phyloP scores from a whole-genome alignment of 1,139 yeast species.

The Arxiozyma telluris region DNA sequence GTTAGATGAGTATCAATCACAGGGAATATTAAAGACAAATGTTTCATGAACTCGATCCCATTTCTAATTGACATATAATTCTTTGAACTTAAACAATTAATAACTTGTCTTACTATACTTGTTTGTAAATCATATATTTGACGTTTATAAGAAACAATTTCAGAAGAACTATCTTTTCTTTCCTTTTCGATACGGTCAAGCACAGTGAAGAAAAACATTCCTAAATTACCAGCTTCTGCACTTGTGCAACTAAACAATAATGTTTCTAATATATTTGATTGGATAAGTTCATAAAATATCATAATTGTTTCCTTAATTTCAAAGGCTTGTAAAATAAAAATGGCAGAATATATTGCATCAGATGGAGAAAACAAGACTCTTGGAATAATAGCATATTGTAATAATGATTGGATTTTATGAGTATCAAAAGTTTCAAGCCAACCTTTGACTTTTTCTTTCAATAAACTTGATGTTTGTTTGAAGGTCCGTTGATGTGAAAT shows the following conservation, averaged over 20 bases:
- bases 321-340: constrained; percentile 49
- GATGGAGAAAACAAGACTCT: constrained; percentile 71
- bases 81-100: constrained; percentile 40
- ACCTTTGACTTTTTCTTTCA: constrained; percentile 28
- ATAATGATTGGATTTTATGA: constrained; percentile 33
- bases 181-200: constrained; percentile 36
- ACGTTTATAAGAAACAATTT: constrained; percentile 35
- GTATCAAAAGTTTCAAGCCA: constrained; percentile 16
- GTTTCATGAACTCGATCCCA: constrained; percentile 68
- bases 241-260: constrained; percentile 66
- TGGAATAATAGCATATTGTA: constrained; percentile 66
- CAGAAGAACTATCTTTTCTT: constrained; percentile 13
- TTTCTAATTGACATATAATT: constrained; percentile 80
- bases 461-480: constrained; percentile 25
- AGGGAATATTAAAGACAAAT: constrained; percentile 58
- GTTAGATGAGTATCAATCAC: constrained; percentile 61
- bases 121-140: constrained; percentile 49
- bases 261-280: constrained; percentile 44
- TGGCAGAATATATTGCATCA: constrained; percentile 69
- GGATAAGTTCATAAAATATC: constrained; percentile 44
- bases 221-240: constrained; percentile 73
- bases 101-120: constrained; percentile 37
- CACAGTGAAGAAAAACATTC: constrained; percentile 58
- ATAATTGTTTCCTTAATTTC: constrained; percentile 34
- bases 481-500: constrained; percentile 29